These are phyloP conservation scores for Entomortierella chlamydospora DNA, from an alignment of 192 early-diverging fungal genomes.

Conservation along the genomic window DNA sequence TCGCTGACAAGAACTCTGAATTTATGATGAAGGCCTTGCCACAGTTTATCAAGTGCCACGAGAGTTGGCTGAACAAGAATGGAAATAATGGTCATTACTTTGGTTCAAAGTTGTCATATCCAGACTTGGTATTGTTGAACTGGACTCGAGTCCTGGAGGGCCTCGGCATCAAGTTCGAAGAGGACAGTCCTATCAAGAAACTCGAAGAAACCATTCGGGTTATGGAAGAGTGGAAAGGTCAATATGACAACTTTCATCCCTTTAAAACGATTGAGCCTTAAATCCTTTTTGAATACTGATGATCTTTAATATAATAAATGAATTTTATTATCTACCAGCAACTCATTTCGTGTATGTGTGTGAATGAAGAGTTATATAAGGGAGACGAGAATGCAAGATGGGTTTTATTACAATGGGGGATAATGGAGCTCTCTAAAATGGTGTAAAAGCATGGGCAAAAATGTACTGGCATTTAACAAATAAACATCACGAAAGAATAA, in stretches of 20 bases:
- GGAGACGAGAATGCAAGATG: too few relatives aligned
- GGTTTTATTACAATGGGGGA: too few relatives aligned
- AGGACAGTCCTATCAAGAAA: conserved; percentile 15
- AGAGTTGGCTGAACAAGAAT: conserved; percentile 37
- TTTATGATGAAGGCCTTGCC: conserved; percentile 25
- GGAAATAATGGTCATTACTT: conserved; percentile 38
- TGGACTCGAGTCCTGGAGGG: conserved; percentile 6
- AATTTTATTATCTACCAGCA: too few relatives aligned
- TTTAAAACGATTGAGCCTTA: conserved; percentile 11
- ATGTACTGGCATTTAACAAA: too few relatives aligned
- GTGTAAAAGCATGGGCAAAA: too few relatives aligned
- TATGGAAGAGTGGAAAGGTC: conserved; percentile 19
- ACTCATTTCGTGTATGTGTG: too few relatives aligned
- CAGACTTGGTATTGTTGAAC: conserved; percentile 16
- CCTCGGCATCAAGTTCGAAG: conserved; percentile 8
- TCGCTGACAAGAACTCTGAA: conserved; percentile 10
- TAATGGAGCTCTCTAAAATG: too few relatives aligned
- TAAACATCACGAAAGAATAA: too few relatives aligned
- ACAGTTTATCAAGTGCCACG: conserved; percentile 21
- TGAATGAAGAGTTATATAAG: too few relatives aligned
- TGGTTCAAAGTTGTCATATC: conserved; percentile 11
- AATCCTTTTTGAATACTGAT: too few relatives aligned
- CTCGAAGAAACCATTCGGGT: conserved; percentile 6
- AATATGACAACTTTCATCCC: conserved; percentile 25
- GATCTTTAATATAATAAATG: too few relatives aligned